Evolutionary conservation across 2,329 filamentous ascomycete genomes (phyloP).

Genomic region (Diaporthe sp.): DNA sequence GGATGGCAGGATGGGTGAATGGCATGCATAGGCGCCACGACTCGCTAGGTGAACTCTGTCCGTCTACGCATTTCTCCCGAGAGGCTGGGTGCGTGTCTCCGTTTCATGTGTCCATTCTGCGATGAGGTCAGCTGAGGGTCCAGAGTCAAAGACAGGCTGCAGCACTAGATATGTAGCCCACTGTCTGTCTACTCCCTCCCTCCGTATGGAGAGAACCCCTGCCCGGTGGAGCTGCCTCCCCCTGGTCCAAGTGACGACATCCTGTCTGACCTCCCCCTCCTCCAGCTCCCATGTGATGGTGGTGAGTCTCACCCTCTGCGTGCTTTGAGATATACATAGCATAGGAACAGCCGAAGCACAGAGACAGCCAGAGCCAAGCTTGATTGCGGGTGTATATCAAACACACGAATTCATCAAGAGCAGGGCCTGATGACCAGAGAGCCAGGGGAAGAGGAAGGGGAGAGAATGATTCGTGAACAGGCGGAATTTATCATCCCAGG

Average conservation of each 20-base stretch:
- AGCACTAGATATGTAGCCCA: constrained; percentile 18
- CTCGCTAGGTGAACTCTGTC: constrained; percentile 25
- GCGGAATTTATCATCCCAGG: not conserved
- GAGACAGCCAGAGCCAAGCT: too few species aligned
- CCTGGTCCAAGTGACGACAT: constrained; percentile 29
- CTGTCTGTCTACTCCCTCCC: not conserved
- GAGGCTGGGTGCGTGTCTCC: constrained; percentile 6
- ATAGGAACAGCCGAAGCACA: not conserved
- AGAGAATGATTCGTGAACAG: not conserved
- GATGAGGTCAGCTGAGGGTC: constrained; percentile 6
- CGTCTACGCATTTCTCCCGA: constrained; percentile 2
- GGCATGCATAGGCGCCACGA: constrained; percentile 18
- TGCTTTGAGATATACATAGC: not conserved
- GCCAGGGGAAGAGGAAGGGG: not conserved
- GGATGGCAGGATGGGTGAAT: not conserved
- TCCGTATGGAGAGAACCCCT: not conserved
- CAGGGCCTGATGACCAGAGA: not conserved
- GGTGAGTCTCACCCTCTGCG: not conserved
- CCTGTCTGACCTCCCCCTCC: constrained; percentile 13
- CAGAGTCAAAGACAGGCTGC: not conserved
- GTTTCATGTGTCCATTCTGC: constrained; percentile 12
- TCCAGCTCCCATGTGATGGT: constrained; percentile 13
- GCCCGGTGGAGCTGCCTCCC: not conserved
- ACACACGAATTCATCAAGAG: not conserved
- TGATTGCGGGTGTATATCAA: not conserved